Conservation (phyloP, 1,284 basidiomycete species). For the Ustilago vetiveriae region DNA sequence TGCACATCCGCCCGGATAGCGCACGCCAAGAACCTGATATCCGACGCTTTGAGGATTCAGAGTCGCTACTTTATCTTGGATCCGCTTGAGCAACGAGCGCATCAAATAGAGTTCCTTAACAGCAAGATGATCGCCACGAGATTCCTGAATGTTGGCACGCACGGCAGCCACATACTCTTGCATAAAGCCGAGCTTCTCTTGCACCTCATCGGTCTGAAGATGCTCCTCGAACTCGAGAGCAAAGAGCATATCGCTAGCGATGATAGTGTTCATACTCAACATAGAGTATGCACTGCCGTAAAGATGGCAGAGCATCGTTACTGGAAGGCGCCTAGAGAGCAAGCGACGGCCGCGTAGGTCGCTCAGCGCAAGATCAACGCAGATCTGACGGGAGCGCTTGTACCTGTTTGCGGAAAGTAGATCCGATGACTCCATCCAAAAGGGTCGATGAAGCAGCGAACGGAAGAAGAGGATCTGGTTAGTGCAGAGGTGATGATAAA, state of each 20-base stretch:
- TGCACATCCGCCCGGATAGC: slow-evolving; percentile 36
- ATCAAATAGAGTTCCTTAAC: slow-evolving; percentile 45
- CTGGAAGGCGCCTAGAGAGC: slow-evolving; percentile 35
- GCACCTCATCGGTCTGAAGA: slow-evolving; percentile 25
- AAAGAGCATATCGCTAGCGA: slow-evolving; percentile 41
- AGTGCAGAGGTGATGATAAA: slow-evolving; percentile 42
- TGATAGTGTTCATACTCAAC: slow-evolving; percentile 46
- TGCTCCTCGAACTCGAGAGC: slow-evolving; percentile 31
- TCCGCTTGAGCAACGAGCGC: slow-evolving; percentile 40
- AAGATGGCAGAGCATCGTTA: slow-evolving; percentile 43
- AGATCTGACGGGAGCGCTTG: slow-evolving; percentile 36
- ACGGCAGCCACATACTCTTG: slow-evolving; percentile 42
- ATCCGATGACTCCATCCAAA: slow-evolving; percentile 47
- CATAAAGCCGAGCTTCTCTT: slow-evolving; percentile 39
- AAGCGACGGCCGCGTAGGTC: slow-evolving; percentile 34
- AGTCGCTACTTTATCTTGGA: slow-evolving; percentile 39
- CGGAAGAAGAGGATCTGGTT: slow-evolving; percentile 47
- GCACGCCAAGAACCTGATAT: slow-evolving; percentile 37
- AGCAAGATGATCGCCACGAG: slow-evolving; percentile 41
- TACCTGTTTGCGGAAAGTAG: slow-evolving; percentile 18
- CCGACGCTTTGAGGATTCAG: slow-evolving; percentile 40
- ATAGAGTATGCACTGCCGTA: slow-evolving; percentile 44
- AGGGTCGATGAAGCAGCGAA: slow-evolving; percentile 38
- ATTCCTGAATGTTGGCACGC: slow-evolving; percentile 41
- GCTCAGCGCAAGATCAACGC: slow-evolving; percentile 33